Conservation (phyloP, 805 yeast genomes). For the Grigorovia humatica region DNA sequence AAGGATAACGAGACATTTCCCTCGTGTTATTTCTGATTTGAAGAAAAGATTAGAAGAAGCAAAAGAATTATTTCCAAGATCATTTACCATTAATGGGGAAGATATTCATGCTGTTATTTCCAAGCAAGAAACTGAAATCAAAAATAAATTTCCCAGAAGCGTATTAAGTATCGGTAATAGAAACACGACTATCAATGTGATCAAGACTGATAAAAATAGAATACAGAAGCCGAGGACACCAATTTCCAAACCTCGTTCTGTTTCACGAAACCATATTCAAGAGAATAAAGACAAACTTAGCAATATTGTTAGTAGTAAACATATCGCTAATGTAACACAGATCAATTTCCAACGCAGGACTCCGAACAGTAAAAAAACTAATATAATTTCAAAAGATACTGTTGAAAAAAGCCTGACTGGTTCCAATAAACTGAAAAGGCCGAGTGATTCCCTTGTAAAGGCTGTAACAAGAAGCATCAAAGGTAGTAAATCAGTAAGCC, state of each 20-base stretch:
- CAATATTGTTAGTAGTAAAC: neutral
- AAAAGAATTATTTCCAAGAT: conserved; percentile 33
- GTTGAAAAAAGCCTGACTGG: neutral
- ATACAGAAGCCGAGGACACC: conserved; percentile 34
- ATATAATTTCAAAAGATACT: neutral
- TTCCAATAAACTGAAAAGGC: neutral
- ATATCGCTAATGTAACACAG: neutral
- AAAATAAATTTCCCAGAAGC: conserved; percentile 26
- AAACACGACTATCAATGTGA: neutral
- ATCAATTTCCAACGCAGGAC: neutral
- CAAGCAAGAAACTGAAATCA: conserved; percentile 26
- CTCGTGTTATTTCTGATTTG: conserved; percentile 47
- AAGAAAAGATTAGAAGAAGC: conserved; percentile 38
- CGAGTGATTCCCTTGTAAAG: conserved; percentile 1
- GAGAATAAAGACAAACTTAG: neutral
- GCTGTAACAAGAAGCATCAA: conserved; percentile 5
- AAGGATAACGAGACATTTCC: conserved; percentile 55
- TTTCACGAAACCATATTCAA: neutral
- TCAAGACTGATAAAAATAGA: neutral
- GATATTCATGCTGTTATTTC: conserved; percentile 21
- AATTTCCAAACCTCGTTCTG: conserved; percentile 57
- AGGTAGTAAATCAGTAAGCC: conserved; percentile 11
- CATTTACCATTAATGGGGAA: conserved; percentile 24
- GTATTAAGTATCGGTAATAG: conserved; percentile 9
- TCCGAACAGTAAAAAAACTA: neutral